Conservation (phyloP, 441 rosid species). For the Gossypium gossypioides region DNA sequence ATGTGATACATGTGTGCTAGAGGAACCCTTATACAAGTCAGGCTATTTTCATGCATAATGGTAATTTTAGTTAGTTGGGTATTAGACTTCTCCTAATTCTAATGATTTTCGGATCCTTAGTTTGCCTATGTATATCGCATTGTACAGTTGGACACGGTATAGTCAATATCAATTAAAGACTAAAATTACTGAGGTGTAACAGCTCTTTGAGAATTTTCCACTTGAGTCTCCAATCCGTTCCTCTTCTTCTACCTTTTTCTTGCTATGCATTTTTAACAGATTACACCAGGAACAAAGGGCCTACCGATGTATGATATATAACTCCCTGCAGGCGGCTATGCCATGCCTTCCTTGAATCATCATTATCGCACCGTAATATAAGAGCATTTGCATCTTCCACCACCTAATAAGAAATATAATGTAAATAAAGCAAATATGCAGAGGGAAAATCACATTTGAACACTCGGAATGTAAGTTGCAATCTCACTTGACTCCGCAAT, state of each 20-base stretch:
- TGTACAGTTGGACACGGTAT: background rate
- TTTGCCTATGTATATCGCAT: background rate
- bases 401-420: conserved; percentile 35
- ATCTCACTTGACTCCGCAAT: background rate
- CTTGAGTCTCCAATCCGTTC: background rate
- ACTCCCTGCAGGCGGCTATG: conserved; percentile 83
- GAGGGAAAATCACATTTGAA: background rate
- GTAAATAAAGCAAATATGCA: conserved; percentile 1
- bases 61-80: background rate
- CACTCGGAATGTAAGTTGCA: conserved; percentile 1
- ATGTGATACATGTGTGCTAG: background rate
- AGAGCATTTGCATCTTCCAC: conserved; percentile 78
- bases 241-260: background rate
- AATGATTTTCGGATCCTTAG: background rate
- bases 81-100: background rate
- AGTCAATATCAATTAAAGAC: background rate
- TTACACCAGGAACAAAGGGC: conserved; percentile 10
- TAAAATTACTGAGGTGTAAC: background rate
- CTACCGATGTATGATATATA: conserved; percentile 83
- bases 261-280: background rate
- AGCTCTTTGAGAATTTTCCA: background rate
- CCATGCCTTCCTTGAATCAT: conserved; percentile 70
- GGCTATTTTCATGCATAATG: background rate
- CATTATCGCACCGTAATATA: conserved; percentile 60
- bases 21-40: background rate